Evolutionary conservation across 306 rosid genomes (phyloP), one percentile per base, ranked within the genome.

Genomic region (Lithocarpus polystachyus): DNA sequence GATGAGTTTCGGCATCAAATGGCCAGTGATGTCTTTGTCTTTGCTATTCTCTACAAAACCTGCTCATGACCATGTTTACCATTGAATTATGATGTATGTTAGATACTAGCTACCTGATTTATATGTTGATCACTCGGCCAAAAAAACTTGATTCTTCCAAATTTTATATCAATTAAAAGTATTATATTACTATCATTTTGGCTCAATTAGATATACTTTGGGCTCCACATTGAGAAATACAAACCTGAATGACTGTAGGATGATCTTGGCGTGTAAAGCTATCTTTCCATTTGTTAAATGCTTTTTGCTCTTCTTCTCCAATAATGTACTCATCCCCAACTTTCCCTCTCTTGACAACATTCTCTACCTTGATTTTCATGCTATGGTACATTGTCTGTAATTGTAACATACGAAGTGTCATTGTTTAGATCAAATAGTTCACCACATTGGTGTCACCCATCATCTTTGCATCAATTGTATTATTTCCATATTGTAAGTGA

Each of bases 191-290:
- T 37, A 37, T 37, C 11, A 37, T 37, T 37, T 37, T 37, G 45
- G 45, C 45, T 37, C 8, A 37, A 37, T 7, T 37, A 37, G 45
- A 37, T 37, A 37, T 37, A 37, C 2, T 37, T 37, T 37, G 45
- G 45, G 45, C 45, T 60, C 33, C 33, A 23, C 7, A 23, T 13
- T 60, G 3, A 60, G 12, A 5, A 35, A 10, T 19, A 19, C 52
- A 13, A 67, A 84, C 91, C 91, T 85, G 86, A 23, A 88, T 76
- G 10, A 88, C 20, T 0, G 87, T 52, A 4, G 89, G 91, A 79
- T 88, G 91, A 14, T 75, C 54, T 37, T 57, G 86, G 31, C 83
- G 77, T 12, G 80, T 75, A 23, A 85, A 83, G 45, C 77, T 77
- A 22, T 80, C 74, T 0, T 43, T 81, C 91, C 89, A 83, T 51